Base-by-base conservation (phyloP, 106 monocot species). In the Amphibolis antarctica region DNA sequence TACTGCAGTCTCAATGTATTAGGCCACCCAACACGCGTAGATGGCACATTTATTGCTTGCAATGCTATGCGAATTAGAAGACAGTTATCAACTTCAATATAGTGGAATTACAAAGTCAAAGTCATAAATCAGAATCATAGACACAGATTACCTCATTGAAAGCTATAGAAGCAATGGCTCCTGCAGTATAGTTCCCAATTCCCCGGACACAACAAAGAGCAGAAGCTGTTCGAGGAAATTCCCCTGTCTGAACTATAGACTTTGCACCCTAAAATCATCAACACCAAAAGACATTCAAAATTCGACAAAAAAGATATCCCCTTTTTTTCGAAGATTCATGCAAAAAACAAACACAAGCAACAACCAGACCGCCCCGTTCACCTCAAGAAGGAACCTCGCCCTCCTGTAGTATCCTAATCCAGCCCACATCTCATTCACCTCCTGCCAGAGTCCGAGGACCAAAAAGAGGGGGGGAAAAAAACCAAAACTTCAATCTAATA, bases 371-470 rank as follows among this genome's bases (percentile, higher is more conserved):
- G 47, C 10, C 28, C 12, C 44, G n/a, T 64, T 63, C 52, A 98
- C 96, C 96, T 98, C 96, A 26, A 98, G 42, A 28, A 98, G 78
- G 52, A 87, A 98, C 1, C 90, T 72, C 47, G 90, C 90, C 60
- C 96, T 78, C 50, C 90, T 29, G 75, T 98, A 98, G 28, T 98
- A 98, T 7, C 96, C 96, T 60, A 98, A 65, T 0, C 96, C 96
- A 29, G 96, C 90, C 96, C 96, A 98, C 87, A 91, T 75, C 49
- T 98, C 90, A 70, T 98, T 98, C 64, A 98, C 96, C 64, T 98
- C 90, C 92, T 92, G 64, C 66, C n/a, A n/a, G n/a, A n/a, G n/a
- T n/a, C n/a, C n/a, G n/a, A n/a, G n/a, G n/a, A n/a, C n/a, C n/a
- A n/a, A n/a, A n/a, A n/a, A n/a, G n/a, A n/a, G n/a, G n/a, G n/a